Base-by-base conservation (phyloP, 768 basidiomycete species). In the Tylopilus rubrobrunneus region DNA sequence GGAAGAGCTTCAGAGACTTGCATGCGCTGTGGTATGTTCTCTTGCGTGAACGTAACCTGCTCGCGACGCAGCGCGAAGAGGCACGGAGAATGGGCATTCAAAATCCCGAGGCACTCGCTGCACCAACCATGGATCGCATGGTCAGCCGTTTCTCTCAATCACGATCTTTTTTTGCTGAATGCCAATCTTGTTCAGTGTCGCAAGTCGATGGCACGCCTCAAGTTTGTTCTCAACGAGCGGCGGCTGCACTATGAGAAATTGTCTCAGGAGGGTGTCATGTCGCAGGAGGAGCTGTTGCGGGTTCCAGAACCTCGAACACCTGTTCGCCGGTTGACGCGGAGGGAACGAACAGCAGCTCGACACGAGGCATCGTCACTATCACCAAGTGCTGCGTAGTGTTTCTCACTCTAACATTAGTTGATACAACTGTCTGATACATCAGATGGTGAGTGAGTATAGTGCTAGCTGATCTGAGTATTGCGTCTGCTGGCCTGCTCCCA, bases 161-260 rank as follows among this genome's bases (percentile, higher is more conserved):
- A 1, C 28, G 11, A 15, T 8, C 37, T 58, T 55, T 9, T 10
- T 44, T 37, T 8, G 34, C 39, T 60, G 28, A 64, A 25, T 25
- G 25, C 25, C 44, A 4, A 49, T 50, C 29, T n/a, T 14, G 19
- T 47, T 10, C 58, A 97, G 93, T 87, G 85, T 71, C 87, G 89
- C 21, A 96, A 94, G 76, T 87, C 91, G 19, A 96, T 97, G 93
- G 92, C 91, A n/a, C 85, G 92, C 19, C 92, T 98, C 70, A 98
- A 98, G 70, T 84, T 81, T 54, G 85, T 98, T 21, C 76, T 98
- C 46, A 92, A 92, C 65, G 95, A 98, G 67, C 86, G 97, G 34
- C 80, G 94, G 43, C 68, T 92, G 23, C 92, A 91, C 9, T 89
- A 92, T 56, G 82, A 89, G 34, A 68, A 71, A 36, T 23, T 72